These are phyloP conservation scores for Fusarium floridanum DNA, from an alignment of 2,329 filamentous ascomycete genomes.

Conservation along the genomic window DNA sequence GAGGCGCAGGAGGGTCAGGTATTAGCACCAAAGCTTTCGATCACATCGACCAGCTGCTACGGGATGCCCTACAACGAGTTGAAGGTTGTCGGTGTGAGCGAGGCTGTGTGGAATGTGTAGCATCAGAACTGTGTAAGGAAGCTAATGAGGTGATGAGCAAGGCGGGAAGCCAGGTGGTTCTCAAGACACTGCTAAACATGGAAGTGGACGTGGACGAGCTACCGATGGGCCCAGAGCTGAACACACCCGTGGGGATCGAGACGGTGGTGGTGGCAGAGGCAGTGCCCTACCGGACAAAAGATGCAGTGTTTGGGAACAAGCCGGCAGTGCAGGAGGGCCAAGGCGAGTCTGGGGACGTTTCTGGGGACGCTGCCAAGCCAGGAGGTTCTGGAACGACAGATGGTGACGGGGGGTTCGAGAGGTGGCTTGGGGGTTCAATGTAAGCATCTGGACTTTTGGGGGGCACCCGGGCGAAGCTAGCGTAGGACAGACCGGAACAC, in stretches of 20 bases:
- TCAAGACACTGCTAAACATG: conserved; percentile 80
- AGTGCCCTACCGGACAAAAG: conserved; percentile 61
- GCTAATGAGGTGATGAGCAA: conserved; percentile 95
- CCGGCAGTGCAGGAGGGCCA: conserved; percentile 22
- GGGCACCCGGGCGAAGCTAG: conserved; percentile 12
- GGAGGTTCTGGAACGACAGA: conserved; percentile 25
- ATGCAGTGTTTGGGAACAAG: conserved; percentile 17
- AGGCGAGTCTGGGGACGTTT: not conserved
- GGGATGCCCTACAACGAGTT: conserved; percentile 81
- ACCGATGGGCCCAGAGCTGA: conserved; percentile 85
- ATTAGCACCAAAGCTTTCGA: conserved; percentile 96
- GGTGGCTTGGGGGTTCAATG: conserved; percentile 40
- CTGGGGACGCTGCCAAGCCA: conserved; percentile 18
- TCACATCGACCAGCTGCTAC: conserved; percentile 83
- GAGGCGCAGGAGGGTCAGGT: conserved; percentile 84
- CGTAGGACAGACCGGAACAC: conserved; percentile 28
- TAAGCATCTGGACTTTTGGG: conserved; percentile 20
- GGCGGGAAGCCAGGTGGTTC: conserved; percentile 83
- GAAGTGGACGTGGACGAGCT: conserved; percentile 86
- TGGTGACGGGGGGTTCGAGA: conserved; percentile 46
- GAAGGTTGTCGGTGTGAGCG: conserved; percentile 80
- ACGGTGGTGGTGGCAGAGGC: conserved; percentile 82
- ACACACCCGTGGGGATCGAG: conserved; percentile 79
- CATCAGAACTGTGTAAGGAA: conserved; percentile 85
- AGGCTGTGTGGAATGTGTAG: conserved; percentile 92